Evolutionary conservation across 352 stramenopile species (phyloP), one percentile per base, ranked within the genome.

Genomic region (Globisporangium heterothallicum): DNA sequence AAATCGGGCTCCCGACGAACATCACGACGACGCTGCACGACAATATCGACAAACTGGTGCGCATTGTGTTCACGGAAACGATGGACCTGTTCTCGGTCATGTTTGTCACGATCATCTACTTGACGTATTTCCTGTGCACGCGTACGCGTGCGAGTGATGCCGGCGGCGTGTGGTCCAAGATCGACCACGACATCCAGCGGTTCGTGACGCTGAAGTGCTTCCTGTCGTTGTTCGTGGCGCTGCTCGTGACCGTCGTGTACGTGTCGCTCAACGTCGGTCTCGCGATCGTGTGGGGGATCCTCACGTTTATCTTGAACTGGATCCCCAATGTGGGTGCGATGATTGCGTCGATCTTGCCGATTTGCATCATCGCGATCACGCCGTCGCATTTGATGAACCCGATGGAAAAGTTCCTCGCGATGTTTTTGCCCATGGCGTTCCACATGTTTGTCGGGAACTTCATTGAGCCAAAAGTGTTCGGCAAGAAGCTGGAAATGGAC

Each of bases 401-500:
- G 16, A 92, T 94, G 81, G 81, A 94, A 53, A 94, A 94, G 64
- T 90, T 94, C 59, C 47, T 94, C 21, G 84, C 84, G 6, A 88
- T 94, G 60, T 59, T 74, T 26, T 58, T 94, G 49, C 84, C 84
- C 7, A 92, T 91, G 79, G 89, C 73, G 53, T 92, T 94, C 58
- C 84, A 94, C 72, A 88, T 88, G 75, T 92, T 94, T 56, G 80
- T 92, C 14, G 84, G 84, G 30, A 94, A 92, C 58, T 94, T 94
- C 44, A 86, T 94, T 42, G 84, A 94, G 55, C 84, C 84, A 16
- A 91, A 90, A 49, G 82, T 94, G 12, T 91, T 94, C 56, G 84
- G 84, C n/a, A 70, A 70, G 26, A 88, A 88, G 53, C 75, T 94
- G 10, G 84, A 94, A 59, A 92, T 94, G 51, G 82, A 89, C 41